These are phyloP conservation scores for Coccomyxa sp. DNA, from an alignment of 139 green algal species.

Conservation along the genomic window DNA sequence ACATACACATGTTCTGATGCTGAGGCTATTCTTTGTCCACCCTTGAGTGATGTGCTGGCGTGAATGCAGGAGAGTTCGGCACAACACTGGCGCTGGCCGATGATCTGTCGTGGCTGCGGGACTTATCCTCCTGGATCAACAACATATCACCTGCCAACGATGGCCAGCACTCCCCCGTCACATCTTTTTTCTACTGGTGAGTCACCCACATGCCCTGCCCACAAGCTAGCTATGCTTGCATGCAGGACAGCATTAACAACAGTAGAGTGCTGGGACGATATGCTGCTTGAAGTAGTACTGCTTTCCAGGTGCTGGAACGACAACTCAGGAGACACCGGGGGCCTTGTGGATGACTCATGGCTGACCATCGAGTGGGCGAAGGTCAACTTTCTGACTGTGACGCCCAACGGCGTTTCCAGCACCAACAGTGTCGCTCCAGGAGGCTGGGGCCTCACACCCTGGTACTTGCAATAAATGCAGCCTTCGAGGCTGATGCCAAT, in stretches of 20 bases:
- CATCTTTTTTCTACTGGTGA: not conserved
- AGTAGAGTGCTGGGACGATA: no score
- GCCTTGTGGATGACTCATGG: slow-evolving; percentile 10
- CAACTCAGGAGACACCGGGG: slow-evolving; percentile 10
- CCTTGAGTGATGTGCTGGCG: not conserved
- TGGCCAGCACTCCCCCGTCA: not conserved
- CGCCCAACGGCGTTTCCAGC: not conserved
- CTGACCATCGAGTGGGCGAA: slow-evolving; percentile 1
- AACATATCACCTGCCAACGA: not conserved
- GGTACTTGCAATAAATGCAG: not conserved
- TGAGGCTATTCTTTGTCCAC: no score
- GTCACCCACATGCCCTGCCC: not conserved
- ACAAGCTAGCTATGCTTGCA: not conserved
- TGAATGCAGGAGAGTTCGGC: slow-evolving; percentile 6
- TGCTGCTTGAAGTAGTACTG: not conserved
- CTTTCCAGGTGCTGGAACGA: slow-evolving; percentile 1
- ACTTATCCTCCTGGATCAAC: slow-evolving; percentile 11
- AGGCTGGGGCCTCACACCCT: not conserved
- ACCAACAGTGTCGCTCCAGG: not conserved
- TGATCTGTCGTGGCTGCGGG: not conserved
- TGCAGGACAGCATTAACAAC: no score
- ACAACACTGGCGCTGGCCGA: slow-evolving; percentile 4
- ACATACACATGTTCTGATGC: no score
- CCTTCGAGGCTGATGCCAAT: no score
- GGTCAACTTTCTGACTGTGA: slow-evolving; percentile 2